Conservation (phyloP, 2,329 filamentous ascomycete genomes). For the Lecanoromycetidae sp. region DNA sequence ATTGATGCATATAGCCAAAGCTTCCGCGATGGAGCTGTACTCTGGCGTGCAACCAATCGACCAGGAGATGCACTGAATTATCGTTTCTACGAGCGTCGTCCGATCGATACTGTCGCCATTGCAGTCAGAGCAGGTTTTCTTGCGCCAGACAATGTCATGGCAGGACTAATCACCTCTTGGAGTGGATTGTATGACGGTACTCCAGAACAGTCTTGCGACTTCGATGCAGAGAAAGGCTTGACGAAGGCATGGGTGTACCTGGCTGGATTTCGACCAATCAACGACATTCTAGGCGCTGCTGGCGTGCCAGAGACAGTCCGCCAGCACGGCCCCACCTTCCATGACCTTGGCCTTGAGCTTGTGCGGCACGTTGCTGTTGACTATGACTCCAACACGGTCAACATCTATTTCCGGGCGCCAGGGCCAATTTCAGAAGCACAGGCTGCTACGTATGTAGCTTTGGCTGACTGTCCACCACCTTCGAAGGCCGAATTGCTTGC, state of each 20-base stretch:
- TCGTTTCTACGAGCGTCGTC: not conserved
- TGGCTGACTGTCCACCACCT: not conserved
- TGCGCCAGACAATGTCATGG: not conserved
- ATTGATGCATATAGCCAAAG: not conserved
- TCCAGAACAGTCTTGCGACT: conserved; percentile 2
- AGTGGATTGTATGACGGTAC: not conserved
- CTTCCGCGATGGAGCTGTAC: not conserved
- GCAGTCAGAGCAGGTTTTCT: not conserved
- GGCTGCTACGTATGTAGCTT: not conserved
- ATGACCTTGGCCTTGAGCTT: not conserved
- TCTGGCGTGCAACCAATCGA: conserved; percentile 1
- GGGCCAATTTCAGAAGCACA: not conserved
- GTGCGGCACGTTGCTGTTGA: conserved; percentile 1
- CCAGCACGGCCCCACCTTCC: not conserved
- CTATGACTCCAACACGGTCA: not conserved
- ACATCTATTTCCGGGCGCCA: not conserved
- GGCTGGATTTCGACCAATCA: conserved; percentile 2
- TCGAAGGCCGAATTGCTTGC: not conserved
- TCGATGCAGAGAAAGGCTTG: conserved; percentile 1
- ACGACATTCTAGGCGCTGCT: not conserved
- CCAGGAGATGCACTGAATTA: conserved; percentile 4
- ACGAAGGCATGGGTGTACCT: conserved; percentile 1
- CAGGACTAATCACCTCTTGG: not conserved
- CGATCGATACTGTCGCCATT: not conserved
- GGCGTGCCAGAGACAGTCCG: not conserved